Percentiles rank a stretch among this genome's conserved stretches.
phyloP scores from a whole-genome alignment of 345 rosid genomes.

The Arabidopsis arenosa region DNA sequence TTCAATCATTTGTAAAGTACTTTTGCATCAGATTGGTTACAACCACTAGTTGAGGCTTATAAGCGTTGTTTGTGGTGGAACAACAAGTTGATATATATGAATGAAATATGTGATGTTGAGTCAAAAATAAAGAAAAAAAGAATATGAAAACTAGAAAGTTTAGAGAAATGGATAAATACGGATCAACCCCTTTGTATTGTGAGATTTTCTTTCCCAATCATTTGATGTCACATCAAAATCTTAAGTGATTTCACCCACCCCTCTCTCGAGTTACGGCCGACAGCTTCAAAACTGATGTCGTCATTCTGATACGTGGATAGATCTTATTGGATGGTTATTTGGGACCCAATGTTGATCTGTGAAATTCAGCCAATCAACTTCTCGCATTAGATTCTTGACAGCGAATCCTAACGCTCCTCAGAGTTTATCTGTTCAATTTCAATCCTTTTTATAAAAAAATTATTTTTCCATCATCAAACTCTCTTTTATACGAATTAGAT shows the following conservation, averaged over 20 bases:
- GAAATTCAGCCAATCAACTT: slow-evolving; percentile 37
- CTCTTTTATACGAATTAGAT: neutral
- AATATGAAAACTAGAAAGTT: neutral
- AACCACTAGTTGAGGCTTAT: neutral
- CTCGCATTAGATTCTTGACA: slow-evolving; percentile 46
- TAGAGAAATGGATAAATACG: slow-evolving; percentile 26
- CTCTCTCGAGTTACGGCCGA: slow-evolving; percentile 42
- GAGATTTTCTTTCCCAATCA: slow-evolving; percentile 44
- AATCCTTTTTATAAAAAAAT: neutral
- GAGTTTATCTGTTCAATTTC: slow-evolving; percentile 35
- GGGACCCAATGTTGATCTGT: slow-evolving; percentile 23
- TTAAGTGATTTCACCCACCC: slow-evolving; percentile 36
- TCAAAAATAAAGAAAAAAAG: neutral
- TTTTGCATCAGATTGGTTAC: slow-evolving; percentile 15
- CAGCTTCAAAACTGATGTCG: slow-evolving; percentile 24
- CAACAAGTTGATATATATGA: slow-evolving; percentile 5
- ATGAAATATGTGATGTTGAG: slow-evolving; percentile 10
- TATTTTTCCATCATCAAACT: neutral
- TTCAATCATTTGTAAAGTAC: slow-evolving; percentile 5
- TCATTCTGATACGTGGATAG: neutral
- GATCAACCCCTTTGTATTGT: slow-evolving; percentile 11
- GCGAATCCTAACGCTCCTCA: slow-evolving; percentile 47
- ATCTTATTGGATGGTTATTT: neutral
- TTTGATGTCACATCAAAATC: slow-evolving; percentile 43
- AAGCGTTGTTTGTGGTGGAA: neutral